phyloP scores from a whole-genome alignment of 495 filamentous ascomycete genomes.

The Daldinia caldariorum region DNA sequence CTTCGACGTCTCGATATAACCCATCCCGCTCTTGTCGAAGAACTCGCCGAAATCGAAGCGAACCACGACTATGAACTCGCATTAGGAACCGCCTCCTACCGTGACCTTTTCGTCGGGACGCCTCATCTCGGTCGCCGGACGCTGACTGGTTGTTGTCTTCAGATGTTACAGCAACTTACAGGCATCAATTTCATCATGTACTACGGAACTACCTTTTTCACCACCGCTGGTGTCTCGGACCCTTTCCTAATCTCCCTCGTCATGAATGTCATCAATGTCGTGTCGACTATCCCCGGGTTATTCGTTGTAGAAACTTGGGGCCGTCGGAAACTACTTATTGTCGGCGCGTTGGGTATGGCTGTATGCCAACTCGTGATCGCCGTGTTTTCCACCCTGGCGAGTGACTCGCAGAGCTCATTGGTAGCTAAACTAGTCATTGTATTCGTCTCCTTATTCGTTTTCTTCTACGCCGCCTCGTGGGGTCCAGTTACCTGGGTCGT shows the following conservation, averaged over 20 bases:
- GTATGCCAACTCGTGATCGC: constrained; percentile 77
- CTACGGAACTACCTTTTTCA: constrained; percentile 85
- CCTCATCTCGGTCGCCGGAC: constrained; percentile 66
- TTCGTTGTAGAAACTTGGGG: constrained; percentile 82
- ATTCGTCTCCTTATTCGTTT: constrained; percentile 82
- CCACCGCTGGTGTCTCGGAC: constrained; percentile 67
- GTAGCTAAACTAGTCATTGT: constrained; percentile 76
- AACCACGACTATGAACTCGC: constrained; percentile 88
- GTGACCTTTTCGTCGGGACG: constrained; percentile 72
- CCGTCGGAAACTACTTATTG: constrained; percentile 75
- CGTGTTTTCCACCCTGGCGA: constrained; percentile 67
- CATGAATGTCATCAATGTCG: constrained; percentile 78
- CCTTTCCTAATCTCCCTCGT: constrained; percentile 76
- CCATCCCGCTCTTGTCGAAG: constrained; percentile 77
- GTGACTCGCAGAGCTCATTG: constrained; percentile 52
- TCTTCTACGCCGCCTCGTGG: constrained; percentile 87
- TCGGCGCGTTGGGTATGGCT: constrained; percentile 80
- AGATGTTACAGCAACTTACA: constrained; percentile 68
- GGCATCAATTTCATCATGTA: constrained; percentile 73
- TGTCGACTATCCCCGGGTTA: constrained; percentile 77
- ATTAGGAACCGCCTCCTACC: constrained; percentile 77
- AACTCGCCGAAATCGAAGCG: constrained; percentile 87
- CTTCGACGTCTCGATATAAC: constrained; percentile 81
- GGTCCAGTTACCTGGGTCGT: constrained; percentile 86
- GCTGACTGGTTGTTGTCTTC: constrained; percentile 64